These are phyloP conservation scores for Puya raimondii DNA, from an alignment of 176 grass and related monocot species.

Conservation along the genomic window DNA sequence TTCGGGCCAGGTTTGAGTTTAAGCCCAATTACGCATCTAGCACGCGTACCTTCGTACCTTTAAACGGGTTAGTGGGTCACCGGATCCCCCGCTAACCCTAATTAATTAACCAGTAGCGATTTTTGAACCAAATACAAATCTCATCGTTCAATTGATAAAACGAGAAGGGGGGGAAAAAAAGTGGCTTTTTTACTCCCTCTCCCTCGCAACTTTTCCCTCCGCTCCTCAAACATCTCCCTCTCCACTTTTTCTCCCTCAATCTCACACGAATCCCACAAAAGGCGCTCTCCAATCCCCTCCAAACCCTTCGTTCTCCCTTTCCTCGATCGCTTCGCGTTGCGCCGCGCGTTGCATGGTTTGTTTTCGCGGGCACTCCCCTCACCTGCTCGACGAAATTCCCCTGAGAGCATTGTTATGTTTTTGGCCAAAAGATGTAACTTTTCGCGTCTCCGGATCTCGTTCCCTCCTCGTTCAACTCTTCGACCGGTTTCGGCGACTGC, in stretches of 20 bases:
- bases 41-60: no score
- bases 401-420: constrained; percentile 51
- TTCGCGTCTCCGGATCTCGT: background rate
- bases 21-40: no score
- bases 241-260: background rate
- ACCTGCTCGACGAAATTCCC: constrained; percentile 40
- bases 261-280: background rate
- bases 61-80: no score
- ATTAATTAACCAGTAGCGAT: no score
- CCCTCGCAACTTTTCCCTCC: background rate
- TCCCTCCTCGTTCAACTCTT: background rate
- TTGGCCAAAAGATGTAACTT: constrained; percentile 34
- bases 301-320: background rate
- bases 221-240: background rate
- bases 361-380: background rate
- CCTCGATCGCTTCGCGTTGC: background rate
- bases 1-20: no score
- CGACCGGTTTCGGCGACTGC: constrained; percentile 10
- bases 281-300: background rate
- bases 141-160: no score
- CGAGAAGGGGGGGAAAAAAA: no score
- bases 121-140: no score
- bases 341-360: constrained; percentile 19
- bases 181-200: background rate
- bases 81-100: no score